These are phyloP conservation scores for Mycena citricolor DNA, from an alignment of 1,284 basidiomycete species.

Conservation along the genomic window DNA sequence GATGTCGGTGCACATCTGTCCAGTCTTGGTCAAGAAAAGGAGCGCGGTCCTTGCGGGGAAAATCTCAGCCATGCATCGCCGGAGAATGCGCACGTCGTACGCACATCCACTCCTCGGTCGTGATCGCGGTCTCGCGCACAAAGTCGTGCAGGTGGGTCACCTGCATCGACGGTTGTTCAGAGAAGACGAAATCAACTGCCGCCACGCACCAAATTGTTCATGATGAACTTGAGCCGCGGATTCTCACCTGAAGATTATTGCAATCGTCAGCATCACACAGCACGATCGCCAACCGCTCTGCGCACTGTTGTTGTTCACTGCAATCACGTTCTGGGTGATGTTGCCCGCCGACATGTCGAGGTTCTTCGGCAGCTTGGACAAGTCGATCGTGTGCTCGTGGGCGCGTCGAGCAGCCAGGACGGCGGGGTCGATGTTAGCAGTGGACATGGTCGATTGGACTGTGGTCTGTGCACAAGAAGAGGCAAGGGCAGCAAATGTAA, in stretches of 20 bases:
- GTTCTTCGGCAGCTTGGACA: slow-evolving; percentile 39
- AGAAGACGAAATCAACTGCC: too few species aligned
- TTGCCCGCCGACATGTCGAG: slow-evolving; percentile 39
- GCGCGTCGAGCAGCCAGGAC: slow-evolving; percentile 34
- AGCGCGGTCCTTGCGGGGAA: slow-evolving; percentile 51
- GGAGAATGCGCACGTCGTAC: slow-evolving; percentile 15
- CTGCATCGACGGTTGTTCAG: too few species aligned
- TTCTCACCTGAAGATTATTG: too few species aligned
- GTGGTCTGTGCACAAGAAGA: too few species aligned
- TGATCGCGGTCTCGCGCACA: slow-evolving; percentile 69
- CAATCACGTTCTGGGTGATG: slow-evolving; percentile 41
- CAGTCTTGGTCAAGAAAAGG: slow-evolving; percentile 72
- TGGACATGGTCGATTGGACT: too few species aligned
- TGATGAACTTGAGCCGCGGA: too few species aligned
- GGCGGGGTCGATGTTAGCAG: too few species aligned
- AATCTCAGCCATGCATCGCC: not conserved
- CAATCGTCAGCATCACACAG: too few species aligned
- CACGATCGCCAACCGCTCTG: too few species aligned
- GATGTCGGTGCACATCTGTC: slow-evolving; percentile 69
- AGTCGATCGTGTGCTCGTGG: slow-evolving; percentile 36
- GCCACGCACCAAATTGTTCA: too few species aligned
- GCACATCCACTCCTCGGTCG: slow-evolving; percentile 83
- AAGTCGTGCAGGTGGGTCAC: slow-evolving; percentile 71
- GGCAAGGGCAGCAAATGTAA: too few species aligned
- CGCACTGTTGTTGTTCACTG: slow-evolving; percentile 41